Conservation (phyloP, 768 basidiomycete species). For the Xerocomus brunneocitrinus region DNA sequence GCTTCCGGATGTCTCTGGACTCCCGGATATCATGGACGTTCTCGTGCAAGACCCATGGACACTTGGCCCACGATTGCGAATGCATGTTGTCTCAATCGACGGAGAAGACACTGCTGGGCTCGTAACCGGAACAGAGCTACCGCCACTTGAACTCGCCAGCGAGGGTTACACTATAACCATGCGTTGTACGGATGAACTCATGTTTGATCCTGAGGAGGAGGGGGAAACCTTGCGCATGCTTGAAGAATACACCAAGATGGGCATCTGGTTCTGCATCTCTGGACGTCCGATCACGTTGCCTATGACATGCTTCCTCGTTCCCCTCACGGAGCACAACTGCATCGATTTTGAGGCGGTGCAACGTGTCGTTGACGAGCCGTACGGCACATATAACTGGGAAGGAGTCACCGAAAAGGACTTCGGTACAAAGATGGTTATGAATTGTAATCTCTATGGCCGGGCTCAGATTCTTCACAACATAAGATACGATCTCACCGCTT, state of each 20-base stretch:
- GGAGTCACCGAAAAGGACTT: slow-evolving; percentile 46
- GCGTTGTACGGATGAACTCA: slow-evolving; percentile 42
- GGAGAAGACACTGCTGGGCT: slow-evolving; percentile 53
- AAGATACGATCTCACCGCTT: slow-evolving; percentile 61
- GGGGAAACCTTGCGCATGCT: slow-evolving; percentile 46
- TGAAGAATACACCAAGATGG: slow-evolving; percentile 59
- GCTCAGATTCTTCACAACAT: slow-evolving; percentile 53
- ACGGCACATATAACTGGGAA: slow-evolving; percentile 54
- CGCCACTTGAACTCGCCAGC: slow-evolving; percentile 40
- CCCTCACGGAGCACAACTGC: slow-evolving; percentile 44
- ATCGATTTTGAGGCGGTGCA: slow-evolving; percentile 60
- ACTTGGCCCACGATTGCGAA: slow-evolving; percentile 50
- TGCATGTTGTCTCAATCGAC: slow-evolving; percentile 57
- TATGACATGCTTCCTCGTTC: slow-evolving; percentile 63
- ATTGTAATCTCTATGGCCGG: slow-evolving; percentile 51
- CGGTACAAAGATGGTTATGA: slow-evolving; percentile 50
- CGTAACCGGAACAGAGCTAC: slow-evolving; percentile 59
- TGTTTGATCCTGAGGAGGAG: slow-evolving; percentile 48
- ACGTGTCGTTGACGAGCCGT: slow-evolving; percentile 43
- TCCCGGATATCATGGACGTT: slow-evolving; percentile 57
- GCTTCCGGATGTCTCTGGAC: slow-evolving; percentile 38
- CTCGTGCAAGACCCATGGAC: slow-evolving; percentile 65
- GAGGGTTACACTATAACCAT: slow-evolving; percentile 33
- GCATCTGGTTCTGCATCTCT: slow-evolving; percentile 61
- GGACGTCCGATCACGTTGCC: slow-evolving; percentile 48